A percentile compares a stretch with the other conserved stretches of the same genome.
Conservation (phyloP, 1,139 yeast genomes). For the Arxiozyma bovina region DNA sequence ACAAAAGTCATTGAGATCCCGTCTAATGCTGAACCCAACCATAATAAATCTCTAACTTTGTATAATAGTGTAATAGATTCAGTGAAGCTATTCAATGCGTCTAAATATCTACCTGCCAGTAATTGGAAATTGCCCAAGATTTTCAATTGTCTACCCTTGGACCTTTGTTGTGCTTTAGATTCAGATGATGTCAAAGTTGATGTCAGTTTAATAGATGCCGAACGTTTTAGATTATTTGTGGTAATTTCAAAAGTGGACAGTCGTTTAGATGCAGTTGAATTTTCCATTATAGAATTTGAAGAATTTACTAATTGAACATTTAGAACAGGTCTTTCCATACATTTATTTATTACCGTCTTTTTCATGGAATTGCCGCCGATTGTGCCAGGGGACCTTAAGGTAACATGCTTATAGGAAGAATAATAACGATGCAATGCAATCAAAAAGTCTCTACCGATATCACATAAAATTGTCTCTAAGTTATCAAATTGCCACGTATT, state of each 20-base stretch:
- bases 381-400: slow-evolving; percentile 65
- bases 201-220: slow-evolving; percentile 26
- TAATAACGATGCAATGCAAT: slow-evolving; percentile 58
- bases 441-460: slow-evolving; percentile 56
- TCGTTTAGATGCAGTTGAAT: slow-evolving; percentile 12
- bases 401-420: slow-evolving; percentile 60
- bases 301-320: not conserved
- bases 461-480: slow-evolving; percentile 67
- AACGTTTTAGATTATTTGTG: slow-evolving; percentile 18
- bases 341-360: slow-evolving; percentile 25
- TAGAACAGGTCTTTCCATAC: not conserved
- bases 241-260: slow-evolving; percentile 21
- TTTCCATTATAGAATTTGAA: slow-evolving; percentile 8
- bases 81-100: slow-evolving; percentile 61
- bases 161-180: slow-evolving; percentile 47
- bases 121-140: slow-evolving; percentile 67
- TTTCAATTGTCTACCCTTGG: slow-evolving; percentile 67
- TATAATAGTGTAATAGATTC: slow-evolving; percentile 60
- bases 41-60: slow-evolving; percentile 62
- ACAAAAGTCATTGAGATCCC: slow-evolving; percentile 63
- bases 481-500: slow-evolving; percentile 16
- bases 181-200: slow-evolving; percentile 32
- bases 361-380: slow-evolving; percentile 42
- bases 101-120: slow-evolving; percentile 67
- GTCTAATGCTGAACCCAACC: slow-evolving; percentile 85